Evolutionary conservation across 257 asterid genomes (phyloP).

Genomic region (Linaria vulgaris): DNA sequence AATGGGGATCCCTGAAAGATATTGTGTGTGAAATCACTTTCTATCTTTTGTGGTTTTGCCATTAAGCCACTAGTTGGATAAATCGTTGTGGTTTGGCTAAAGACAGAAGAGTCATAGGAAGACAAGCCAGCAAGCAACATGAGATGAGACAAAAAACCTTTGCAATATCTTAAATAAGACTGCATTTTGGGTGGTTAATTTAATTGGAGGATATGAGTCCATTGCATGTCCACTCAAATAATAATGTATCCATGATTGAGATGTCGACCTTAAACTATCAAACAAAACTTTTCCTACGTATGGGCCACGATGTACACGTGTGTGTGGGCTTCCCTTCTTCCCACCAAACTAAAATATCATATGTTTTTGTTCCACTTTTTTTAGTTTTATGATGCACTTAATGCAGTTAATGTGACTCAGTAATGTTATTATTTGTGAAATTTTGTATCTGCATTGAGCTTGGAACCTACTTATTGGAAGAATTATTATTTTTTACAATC

Average conservation of each 20-base stretch:
- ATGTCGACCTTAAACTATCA: slow-evolving; percentile 45
- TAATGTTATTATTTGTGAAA: no score
- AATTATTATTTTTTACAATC: no score
- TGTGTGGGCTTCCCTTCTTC: background rate
- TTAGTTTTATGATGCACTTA: no score
- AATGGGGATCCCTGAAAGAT: slow-evolving; percentile 33
- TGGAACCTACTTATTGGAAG: no score
- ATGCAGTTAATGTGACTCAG: no score
- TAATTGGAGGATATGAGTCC: slow-evolving; percentile 36
- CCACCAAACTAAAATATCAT: background rate
- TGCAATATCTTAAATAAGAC: slow-evolving; percentile 22
- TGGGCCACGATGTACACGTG: slow-evolving; percentile 31
- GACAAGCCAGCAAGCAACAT: slow-evolving; percentile 52
- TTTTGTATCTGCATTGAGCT: no score
- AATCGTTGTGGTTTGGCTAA: slow-evolving; percentile 17
- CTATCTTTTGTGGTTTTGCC: slow-evolving; percentile 18
- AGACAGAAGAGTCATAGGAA: slow-evolving; percentile 47
- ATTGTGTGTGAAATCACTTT: slow-evolving; percentile 31
- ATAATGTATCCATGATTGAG: slow-evolving; percentile 71
- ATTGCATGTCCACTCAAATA: slow-evolving; percentile 43
- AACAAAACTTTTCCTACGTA: background rate
- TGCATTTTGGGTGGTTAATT: slow-evolving; percentile 32
- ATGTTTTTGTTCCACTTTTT: no score
- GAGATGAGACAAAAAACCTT: slow-evolving; percentile 59
- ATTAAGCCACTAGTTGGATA: slow-evolving; percentile 37